These are phyloP conservation scores for Apiospora rasikravindrae DNA, from an alignment of 2,329 filamentous ascomycete species.

Conservation along the genomic window DNA sequence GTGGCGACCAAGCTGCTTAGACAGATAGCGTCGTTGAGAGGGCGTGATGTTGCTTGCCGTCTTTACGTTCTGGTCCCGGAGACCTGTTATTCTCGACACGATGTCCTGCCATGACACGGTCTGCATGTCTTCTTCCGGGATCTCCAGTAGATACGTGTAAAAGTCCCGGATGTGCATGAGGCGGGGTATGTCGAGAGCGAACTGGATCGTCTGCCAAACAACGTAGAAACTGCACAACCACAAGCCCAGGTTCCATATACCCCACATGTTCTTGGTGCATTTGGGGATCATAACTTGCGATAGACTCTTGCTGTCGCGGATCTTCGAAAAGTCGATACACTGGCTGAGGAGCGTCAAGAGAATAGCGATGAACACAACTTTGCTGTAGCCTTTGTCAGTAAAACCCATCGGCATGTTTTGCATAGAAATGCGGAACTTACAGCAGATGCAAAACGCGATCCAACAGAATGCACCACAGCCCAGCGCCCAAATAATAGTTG, in stretches of 20 bases:
- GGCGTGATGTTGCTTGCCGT: slow-evolving; percentile 66
- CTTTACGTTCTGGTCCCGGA: slow-evolving; percentile 85
- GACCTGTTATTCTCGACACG: slow-evolving; percentile 81
- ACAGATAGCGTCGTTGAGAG: slow-evolving; percentile 54
- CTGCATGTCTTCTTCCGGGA: slow-evolving; percentile 85
- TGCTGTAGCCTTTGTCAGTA: slow-evolving; percentile 51
- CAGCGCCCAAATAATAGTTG: slow-evolving; percentile 81
- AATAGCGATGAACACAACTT: slow-evolving; percentile 80
- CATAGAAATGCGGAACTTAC: slow-evolving; percentile 51
- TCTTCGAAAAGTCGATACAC: slow-evolving; percentile 80
- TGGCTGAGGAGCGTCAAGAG: slow-evolving; percentile 84
- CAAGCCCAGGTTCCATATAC: slow-evolving; percentile 75
- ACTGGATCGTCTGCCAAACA: slow-evolving; percentile 78
- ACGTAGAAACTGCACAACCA: slow-evolving; percentile 89
- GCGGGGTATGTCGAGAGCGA: slow-evolving; percentile 73
- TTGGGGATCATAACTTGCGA: slow-evolving; percentile 67
- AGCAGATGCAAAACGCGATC: slow-evolving; percentile 74
- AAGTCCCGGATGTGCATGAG: slow-evolving; percentile 83
- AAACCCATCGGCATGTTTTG: slow-evolving; percentile 10
- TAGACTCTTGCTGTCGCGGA: slow-evolving; percentile 67
- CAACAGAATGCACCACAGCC: slow-evolving; percentile 83
- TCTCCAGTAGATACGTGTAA: slow-evolving; percentile 80
- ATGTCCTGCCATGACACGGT: slow-evolving; percentile 94
- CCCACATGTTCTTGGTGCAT: slow-evolving; percentile 78
- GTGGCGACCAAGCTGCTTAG: slow-evolving; percentile 61